A percentile compares a stretch with the other conserved stretches of the same genome.
These are phyloP conservation scores for Knoxdaviesia proteae DNA, from an alignment of 2,329 filamentous ascomycete species.

Conservation along the genomic window DNA sequence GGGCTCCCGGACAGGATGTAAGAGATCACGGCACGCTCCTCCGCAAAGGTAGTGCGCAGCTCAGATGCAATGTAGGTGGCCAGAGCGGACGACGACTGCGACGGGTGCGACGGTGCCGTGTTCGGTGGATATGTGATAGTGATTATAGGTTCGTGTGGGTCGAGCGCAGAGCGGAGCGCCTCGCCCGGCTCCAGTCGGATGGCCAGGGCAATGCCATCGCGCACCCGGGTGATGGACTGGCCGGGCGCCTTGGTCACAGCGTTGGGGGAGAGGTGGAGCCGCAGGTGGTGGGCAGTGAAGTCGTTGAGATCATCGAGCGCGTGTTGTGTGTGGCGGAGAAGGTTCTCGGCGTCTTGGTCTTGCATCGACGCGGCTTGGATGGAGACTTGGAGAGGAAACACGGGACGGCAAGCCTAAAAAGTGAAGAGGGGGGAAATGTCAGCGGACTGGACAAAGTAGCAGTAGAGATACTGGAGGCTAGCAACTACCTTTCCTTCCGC, in stretches of 20 bases:
- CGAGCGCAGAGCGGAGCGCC: slow-evolving; percentile 35
- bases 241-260: slow-evolving; percentile 7
- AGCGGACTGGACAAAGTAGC: no score
- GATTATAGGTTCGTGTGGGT: slow-evolving; percentile 48
- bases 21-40: slow-evolving; percentile 75
- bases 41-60: slow-evolving; percentile 57
- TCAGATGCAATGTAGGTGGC: slow-evolving; percentile 62
- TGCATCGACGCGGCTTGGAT: slow-evolving; percentile 49
- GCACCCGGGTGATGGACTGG: neutral
- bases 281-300: slow-evolving; percentile 66
- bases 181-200: slow-evolving; percentile 50
- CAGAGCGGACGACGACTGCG: slow-evolving; percentile 45
- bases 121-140: slow-evolving; percentile 59
- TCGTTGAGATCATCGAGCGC: slow-evolving; percentile 73
- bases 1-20: slow-evolving; percentile 45
- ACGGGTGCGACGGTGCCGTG: slow-evolving; percentile 42
- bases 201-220: slow-evolving; percentile 36
- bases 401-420: slow-evolving; percentile 58
- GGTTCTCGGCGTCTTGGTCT: slow-evolving; percentile 45
- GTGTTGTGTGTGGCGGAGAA: slow-evolving; percentile 66
- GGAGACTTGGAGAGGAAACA: slow-evolving; percentile 69
- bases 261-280: slow-evolving; percentile 18
- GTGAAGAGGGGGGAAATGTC: no score
- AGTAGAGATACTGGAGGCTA: neutral
- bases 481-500: slow-evolving; percentile 59